These are phyloP conservation scores for Pseudocercospora pini-densiflorae DNA, from an alignment of 2,329 filamentous ascomycete genomes.

Conservation along the genomic window DNA sequence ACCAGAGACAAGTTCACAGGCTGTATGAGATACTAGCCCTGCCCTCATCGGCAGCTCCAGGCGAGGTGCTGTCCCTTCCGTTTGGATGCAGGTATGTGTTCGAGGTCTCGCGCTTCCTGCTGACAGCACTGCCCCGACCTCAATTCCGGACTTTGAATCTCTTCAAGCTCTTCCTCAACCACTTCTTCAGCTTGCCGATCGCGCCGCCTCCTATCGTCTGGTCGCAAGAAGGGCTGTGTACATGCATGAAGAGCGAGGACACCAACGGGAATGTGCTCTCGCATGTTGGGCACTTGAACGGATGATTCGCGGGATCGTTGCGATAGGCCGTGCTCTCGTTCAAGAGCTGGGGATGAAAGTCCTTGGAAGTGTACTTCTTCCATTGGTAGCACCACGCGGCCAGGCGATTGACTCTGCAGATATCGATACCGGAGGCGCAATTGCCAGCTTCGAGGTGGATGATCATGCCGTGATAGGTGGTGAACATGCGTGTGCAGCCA, in stretches of 20 bases:
- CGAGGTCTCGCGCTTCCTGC: neutral
- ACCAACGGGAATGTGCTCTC: neutral
- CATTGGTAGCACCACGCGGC: slow-evolving; percentile 22
- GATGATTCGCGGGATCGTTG: neutral
- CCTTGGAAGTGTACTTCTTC: slow-evolving; percentile 20
- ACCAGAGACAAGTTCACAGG: neutral
- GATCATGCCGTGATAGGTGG: slow-evolving; percentile 23
- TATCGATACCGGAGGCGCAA: slow-evolving; percentile 15
- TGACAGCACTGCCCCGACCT: neutral
- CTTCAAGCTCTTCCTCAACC: neutral
- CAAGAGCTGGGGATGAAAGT: slow-evolving; percentile 8
- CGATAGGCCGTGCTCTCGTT: neutral
- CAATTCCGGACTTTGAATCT: neutral
- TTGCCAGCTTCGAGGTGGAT: slow-evolving; percentile 21
- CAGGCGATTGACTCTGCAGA: slow-evolving; percentile 14
- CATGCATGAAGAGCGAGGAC: neutral
- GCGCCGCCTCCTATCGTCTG: neutral
- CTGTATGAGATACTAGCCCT: neutral
- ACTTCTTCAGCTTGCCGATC: neutral
- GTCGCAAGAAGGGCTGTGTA: neutral
- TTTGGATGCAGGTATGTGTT: neutral
- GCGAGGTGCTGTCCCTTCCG: neutral
- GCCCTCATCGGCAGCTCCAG: neutral
- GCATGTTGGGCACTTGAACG: slow-evolving; percentile 19
- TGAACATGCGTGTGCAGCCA: slow-evolving; percentile 18